phyloP scores from a whole-genome alignment of 169 alveolate species.

The Cryptosporidium tyzzeri region DNA sequence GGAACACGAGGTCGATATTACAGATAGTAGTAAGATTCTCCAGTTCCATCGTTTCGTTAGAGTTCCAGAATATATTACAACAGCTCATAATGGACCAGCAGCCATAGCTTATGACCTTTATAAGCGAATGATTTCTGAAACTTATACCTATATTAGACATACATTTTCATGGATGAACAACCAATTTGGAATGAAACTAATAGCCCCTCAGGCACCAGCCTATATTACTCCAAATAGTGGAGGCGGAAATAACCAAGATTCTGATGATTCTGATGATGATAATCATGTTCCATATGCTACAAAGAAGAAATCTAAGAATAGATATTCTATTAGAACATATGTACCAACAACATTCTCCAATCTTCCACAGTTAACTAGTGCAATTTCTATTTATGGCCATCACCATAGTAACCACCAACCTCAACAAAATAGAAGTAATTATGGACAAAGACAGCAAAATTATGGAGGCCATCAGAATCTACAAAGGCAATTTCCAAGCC shows the following conservation, averaged over 20 bases:
- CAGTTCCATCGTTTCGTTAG: conserved; percentile 69
- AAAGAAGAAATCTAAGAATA: conserved; percentile 50
- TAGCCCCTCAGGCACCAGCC: conserved; percentile 74
- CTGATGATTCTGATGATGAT: conserved; percentile 71
- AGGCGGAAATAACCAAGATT: conserved; percentile 28
- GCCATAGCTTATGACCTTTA: conserved; percentile 64
- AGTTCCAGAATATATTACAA: conserved; percentile 67
- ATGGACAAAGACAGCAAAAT: conserved; percentile 22
- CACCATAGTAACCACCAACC: conserved; percentile 15
- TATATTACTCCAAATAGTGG: conserved; percentile 30
- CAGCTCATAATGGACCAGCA: conserved; percentile 74
- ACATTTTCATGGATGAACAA: conserved; percentile 75
- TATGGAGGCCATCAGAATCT: conserved; percentile 31
- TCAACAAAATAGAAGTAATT: not conserved
- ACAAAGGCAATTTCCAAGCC: conserved; percentile 5
- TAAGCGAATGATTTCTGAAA: conserved; percentile 68
- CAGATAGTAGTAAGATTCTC: conserved; percentile 54
- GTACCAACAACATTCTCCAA: conserved; percentile 74
- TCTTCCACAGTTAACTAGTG: conserved; percentile 69
- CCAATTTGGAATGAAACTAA: conserved; percentile 63
- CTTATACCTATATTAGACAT: conserved; percentile 68
- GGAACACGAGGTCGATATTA: conserved; percentile 74
- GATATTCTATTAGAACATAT: conserved; percentile 70
- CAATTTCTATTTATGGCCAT: conserved; percentile 65
- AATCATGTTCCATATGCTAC: conserved; percentile 65